Evolutionary conservation across 306 rosid genomes (phyloP), one percentile per base, ranked within the genome.

Genomic region (Quillaja saponaria): DNA sequence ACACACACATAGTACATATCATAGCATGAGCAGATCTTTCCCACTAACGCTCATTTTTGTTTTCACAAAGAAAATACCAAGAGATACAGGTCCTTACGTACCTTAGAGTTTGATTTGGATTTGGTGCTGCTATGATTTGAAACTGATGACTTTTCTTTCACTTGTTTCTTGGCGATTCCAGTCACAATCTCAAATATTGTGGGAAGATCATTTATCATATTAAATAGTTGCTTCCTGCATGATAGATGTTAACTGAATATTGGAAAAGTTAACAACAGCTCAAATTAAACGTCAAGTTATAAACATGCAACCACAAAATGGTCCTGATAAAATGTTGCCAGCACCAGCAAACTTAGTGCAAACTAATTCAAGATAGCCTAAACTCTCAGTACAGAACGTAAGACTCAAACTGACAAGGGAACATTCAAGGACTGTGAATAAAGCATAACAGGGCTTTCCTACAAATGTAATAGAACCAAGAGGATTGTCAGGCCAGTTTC

Each of bases 141-240:
- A 71, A 76, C 78, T 64, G 95, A 80, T 50, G 86, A 76, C 80
- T 74, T 86, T 48, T 80, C 95, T 87, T 84, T 90, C 46, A 61
- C 84, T 71, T 80, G 89, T 70, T 84, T 86, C 88, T 86, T 84
- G 57, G 76, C 78, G 55, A 69, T 46, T 65, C 89, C 95, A 14
- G 90, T 74, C 34, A 86, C 87, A 63, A 86, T 80, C 78, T 90
- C 95, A 34, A 80, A 86, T 78, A 86, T 78, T 54, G 96, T 90
- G 50, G 96, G 95, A 72, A 90, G 96, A 64, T 90, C 90, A 61
- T 82, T 90, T 69, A 90, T 84, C 95, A 86, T 80, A 63, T 72
- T 72, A 63, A 90, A 90, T 52, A 90, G 87, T 10, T 83, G 83
- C 71, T 78, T 82, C 87, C 96, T 90, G 90, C 83, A 80, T 35